A percentile compares a stretch with the other conserved stretches of the same genome.
Conservation (phyloP, 2,329 filamentous ascomycete genomes). For the Nemania bipapillata region DNA sequence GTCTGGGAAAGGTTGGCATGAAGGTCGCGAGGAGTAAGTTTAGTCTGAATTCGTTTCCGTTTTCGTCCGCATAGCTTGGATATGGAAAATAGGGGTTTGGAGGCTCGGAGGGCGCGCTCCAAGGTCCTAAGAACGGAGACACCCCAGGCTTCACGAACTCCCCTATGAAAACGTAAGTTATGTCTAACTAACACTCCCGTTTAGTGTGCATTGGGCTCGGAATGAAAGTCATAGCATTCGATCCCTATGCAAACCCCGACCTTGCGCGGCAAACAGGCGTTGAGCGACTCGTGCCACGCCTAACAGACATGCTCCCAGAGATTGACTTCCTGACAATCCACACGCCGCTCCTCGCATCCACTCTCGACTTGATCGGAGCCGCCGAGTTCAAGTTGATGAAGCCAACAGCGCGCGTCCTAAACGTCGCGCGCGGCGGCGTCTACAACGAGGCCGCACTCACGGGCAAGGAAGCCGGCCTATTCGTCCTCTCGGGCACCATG, state of each 20-base stretch:
- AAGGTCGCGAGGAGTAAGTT: conserved; percentile 68
- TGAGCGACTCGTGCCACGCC: conserved; percentile 62
- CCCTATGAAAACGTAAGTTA: too few relatives aligned
- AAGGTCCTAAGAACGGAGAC: background rate
- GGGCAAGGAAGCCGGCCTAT: conserved; percentile 72
- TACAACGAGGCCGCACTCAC: conserved; percentile 80
- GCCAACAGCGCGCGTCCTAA: conserved; percentile 76
- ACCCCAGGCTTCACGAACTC: background rate
- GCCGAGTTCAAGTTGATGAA: conserved; percentile 78
- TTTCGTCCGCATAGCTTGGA: background rate
- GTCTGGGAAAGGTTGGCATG: conserved; percentile 83
- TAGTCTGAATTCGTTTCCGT: background rate
- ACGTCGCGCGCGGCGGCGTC: conserved; percentile 82
- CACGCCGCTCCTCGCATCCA: conserved; percentile 81
- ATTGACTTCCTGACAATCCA: conserved; percentile 84
- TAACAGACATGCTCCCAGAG: conserved; percentile 70
- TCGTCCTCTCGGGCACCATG: conserved; percentile 84
- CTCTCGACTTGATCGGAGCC: conserved; percentile 76
- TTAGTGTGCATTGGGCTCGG: conserved; percentile 40
- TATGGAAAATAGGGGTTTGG: background rate
- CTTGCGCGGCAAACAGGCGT: conserved; percentile 76
- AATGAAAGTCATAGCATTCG: conserved; percentile 76
- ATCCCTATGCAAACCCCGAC: conserved; percentile 80
- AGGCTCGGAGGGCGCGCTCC: background rate
- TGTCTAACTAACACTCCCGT: background rate